Base-by-base conservation (phyloP, 208 protist genomes). In the Trypanosoma avium region DNA sequence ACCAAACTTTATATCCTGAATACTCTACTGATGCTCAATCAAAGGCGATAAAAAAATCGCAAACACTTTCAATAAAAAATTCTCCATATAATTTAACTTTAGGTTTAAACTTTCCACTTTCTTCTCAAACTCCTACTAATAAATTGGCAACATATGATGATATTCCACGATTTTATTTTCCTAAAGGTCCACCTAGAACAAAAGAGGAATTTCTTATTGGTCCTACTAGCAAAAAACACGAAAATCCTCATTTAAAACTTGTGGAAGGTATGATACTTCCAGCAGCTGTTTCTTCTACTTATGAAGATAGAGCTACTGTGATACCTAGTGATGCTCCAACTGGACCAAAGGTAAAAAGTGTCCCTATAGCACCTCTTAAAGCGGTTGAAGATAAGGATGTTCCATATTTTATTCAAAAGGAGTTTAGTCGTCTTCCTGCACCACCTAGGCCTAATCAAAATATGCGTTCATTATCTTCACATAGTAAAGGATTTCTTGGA, bases 111-210 rank as follows among this genome's bases (percentile, higher is more conserved):
- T 50, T 10, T 50, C 30, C 33, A 30, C 32, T 30, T 15, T n/a
- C 13, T 35, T 56, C 30, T 21, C 47, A 55, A 59, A 29, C 29
- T 58, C 13, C 42, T 58, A 19, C 32, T 36, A 19, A 4, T 9
- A 29, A 33, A 2, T 10, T 17, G 15, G 83, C 79, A 10, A 77
- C 77, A 48, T 83, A 83, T 61, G 73, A 84, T 5, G 78, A 88
- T 24, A 95, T 97, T 43, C 92, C 92, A 3, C 86, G 76, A 21
- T 97, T 97, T 64, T 97, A 94, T 74, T 94, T 86, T 50, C 83
- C 88, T 0, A 49, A 82, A 7, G 91, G 91, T 0, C 26, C 61
- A 21, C 77, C 75, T 15, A 75, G 60, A 35, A 68, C 59, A 26
- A 19, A 49, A 29, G 84, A 81, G 56, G 67, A 74, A 40, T 40